Conservation (phyloP, 495 filamentous ascomycete genomes). For the Tuber aestivum region DNA sequence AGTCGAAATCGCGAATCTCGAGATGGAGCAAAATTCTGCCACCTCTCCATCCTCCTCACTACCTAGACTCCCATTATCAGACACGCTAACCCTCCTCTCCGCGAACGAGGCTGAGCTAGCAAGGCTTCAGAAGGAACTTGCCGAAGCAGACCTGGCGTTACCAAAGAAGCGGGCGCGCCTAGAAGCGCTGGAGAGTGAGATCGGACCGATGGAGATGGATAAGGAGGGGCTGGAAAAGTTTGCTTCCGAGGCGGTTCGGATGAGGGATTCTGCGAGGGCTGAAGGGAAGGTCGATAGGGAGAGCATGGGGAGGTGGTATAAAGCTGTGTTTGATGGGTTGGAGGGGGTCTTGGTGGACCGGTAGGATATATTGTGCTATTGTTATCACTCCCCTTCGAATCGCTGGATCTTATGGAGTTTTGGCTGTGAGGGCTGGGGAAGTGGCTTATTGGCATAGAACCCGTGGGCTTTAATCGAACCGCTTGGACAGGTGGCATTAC, state of each 20-base stretch:
- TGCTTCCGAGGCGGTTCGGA: constrained; percentile 71
- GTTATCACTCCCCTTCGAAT: neutral
- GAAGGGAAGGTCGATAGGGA: constrained; percentile 36
- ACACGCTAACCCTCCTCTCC: constrained; percentile 55
- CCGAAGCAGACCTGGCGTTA: constrained; percentile 66
- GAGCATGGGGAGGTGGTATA: constrained; percentile 40
- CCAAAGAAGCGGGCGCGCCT: constrained; percentile 65
- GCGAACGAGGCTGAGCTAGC: constrained; percentile 59
- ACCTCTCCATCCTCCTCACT: constrained; percentile 46
- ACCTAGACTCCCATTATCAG: constrained; percentile 55
- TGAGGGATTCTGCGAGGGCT: constrained; percentile 58
- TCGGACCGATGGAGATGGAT: constrained; percentile 64
- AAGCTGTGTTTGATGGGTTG: constrained; percentile 24
- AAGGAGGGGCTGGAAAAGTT: constrained; percentile 60
- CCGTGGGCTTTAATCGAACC: neutral
- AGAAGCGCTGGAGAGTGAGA: constrained; percentile 64
- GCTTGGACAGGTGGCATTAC: neutral
- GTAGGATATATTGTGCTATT: neutral
- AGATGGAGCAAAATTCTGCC: constrained; percentile 44
- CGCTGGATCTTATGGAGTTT: neutral
- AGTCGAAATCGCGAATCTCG: constrained; percentile 53
- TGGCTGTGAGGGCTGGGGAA: neutral
- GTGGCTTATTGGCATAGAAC: neutral
- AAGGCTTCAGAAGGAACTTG: constrained; percentile 65
- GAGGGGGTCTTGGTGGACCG: constrained; percentile 21